Conservation (phyloP, 1,284 basidiomycete genomes). For the Xerocomus nothofagi region DNA sequence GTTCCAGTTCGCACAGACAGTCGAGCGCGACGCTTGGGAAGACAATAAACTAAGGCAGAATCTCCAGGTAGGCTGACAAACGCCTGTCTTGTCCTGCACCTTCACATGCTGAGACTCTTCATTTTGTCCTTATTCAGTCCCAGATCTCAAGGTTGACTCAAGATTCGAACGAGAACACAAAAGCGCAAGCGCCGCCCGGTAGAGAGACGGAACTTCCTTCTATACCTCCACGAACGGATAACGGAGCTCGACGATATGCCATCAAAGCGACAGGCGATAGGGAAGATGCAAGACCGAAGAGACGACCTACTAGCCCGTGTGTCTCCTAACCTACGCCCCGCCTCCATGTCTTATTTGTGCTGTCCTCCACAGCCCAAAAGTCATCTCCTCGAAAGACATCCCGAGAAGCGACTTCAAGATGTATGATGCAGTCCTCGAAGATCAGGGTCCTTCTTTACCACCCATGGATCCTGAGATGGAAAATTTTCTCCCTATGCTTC, state of each 20-base stretch:
- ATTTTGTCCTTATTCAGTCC: slow-evolving; percentile 36
- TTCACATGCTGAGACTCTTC: neutral
- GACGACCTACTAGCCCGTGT: slow-evolving; percentile 34
- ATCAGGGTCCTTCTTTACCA: slow-evolving; percentile 33
- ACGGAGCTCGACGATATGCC: slow-evolving; percentile 26
- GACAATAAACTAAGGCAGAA: slow-evolving; percentile 54
- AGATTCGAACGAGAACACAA: slow-evolving; percentile 25
- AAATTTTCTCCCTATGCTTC: slow-evolving; percentile 68
- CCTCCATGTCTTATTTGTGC: neutral
- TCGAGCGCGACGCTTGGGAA: slow-evolving; percentile 68
- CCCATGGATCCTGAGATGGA: slow-evolving; percentile 62
- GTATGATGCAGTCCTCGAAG: slow-evolving; percentile 66
- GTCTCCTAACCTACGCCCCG: slow-evolving; percentile 1
- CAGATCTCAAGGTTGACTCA: slow-evolving; percentile 50
- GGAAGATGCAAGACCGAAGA: slow-evolving; percentile 6
- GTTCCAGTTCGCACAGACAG: slow-evolving; percentile 76
- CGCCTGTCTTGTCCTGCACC: neutral
- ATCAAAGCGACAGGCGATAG: slow-evolving; percentile 15
- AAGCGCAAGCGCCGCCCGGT: slow-evolving; percentile 12
- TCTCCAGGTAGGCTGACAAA: slow-evolving; percentile 54
- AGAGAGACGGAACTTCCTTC: slow-evolving; percentile 25
- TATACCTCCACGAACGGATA: slow-evolving; percentile 18
- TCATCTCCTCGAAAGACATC: slow-evolving; percentile 53
- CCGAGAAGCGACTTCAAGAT: slow-evolving; percentile 53
- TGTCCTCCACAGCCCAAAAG: slow-evolving; percentile 48